Base-by-base conservation (phyloP, 768 basidiomycete genomes). In the Coprinopsis sp. region DNA sequence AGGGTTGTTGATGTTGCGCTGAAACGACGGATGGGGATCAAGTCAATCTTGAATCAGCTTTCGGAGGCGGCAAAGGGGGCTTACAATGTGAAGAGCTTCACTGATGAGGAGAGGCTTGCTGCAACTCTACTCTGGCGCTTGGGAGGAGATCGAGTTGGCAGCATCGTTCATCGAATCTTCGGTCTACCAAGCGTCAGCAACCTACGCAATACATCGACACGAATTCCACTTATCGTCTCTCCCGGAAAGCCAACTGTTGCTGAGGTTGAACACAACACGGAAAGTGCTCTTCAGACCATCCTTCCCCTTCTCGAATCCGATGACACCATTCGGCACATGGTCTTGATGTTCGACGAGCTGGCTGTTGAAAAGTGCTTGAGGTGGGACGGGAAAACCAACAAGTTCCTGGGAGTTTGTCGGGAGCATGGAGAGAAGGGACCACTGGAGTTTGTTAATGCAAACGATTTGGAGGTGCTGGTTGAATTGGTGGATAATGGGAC, bases 341-440 rank as follows among this genome's bases (percentile, higher is more conserved):
- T 67, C 5, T 3, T 61, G 37, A 63, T 62, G 59, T 54, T 63
- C 23, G 62, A 68, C 46, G 60, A 68, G 49, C 3, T 68, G 12
- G 57, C 58, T 0, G 46, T 43, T 0, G 59, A 68, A 36, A 58
- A 59, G 27, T 43, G 61, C 21, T 44, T 61, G 11, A 37, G 61
- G 0, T 66, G 53, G 55, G 58, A 65, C 45, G 27, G 24, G 2
- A 49, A 46, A n/a, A 57, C 63, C 0, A 63, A 66, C 27, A 16
- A 44, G 1, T 58, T 66, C 27, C 33, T 63, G 1, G 63, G 65
- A 1, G 24, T 64, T 0, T 68, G 64, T 37, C 46, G 60, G 8
- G 47, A 60, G 47, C 64, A 64, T 38, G 60, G 38, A 3, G 3
- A 52, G 5, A 51, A 49, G 6, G 51, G 53, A 2, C 38, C 48